Conservation (phyloP, 176 grass and related monocot species). For the Areca catechu region DNA sequence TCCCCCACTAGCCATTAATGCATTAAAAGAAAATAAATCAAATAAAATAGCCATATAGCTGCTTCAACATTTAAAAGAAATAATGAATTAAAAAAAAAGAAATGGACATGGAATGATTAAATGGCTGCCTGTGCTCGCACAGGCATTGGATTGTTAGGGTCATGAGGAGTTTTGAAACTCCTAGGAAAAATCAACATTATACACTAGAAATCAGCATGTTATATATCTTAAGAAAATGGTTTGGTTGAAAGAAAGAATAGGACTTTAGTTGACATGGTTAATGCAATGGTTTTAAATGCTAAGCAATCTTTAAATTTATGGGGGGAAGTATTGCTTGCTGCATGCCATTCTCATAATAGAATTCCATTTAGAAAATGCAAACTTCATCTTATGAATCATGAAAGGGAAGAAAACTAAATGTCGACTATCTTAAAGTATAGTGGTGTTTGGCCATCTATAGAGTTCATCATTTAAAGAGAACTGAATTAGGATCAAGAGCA, state of each 20-base stretch:
- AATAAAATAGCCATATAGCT: too few relatives aligned
- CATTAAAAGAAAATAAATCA: too few relatives aligned
- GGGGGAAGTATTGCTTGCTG: neutral
- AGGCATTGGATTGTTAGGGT: too few relatives aligned
- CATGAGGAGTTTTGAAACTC: too few relatives aligned
- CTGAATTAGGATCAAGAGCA: neutral
- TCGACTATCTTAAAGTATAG: neutral
- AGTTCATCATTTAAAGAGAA: neutral
- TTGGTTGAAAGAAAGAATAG: neutral
- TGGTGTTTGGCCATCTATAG: neutral
- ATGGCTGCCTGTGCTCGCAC: too few relatives aligned
- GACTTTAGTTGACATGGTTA: neutral
- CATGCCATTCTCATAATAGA: neutral
- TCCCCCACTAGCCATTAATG: too few relatives aligned
- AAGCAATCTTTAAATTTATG: neutral
- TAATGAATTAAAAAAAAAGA: too few relatives aligned
- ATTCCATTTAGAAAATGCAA: neutral
- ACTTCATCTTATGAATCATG: neutral
- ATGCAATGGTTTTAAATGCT: neutral
- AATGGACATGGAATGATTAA: too few relatives aligned
- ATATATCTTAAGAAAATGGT: neutral
- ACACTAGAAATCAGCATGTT: neutral
- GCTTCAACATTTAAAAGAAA: too few relatives aligned
- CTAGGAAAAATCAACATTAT: too few relatives aligned
- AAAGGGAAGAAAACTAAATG: neutral